A percentile compares a stretch with the other conserved stretches of the same genome.
Conservation (phyloP, 2,329 filamentous ascomycete genomes). For the Phialocephala sp. region DNA sequence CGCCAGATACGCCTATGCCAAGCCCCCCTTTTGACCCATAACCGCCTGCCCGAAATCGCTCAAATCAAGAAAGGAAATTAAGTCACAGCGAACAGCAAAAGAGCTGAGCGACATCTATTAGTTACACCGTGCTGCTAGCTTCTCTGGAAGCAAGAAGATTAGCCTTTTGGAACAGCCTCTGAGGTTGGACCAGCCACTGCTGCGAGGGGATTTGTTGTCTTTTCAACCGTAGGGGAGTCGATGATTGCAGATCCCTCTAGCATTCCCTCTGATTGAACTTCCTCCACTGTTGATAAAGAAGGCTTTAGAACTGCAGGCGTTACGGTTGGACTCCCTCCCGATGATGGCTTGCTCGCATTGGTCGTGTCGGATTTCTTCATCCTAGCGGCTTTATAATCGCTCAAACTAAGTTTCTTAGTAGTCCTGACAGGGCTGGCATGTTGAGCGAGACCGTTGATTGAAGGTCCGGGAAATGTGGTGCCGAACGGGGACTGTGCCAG, state of each 20-base stretch:
- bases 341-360: constrained; percentile 29
- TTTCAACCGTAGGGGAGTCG: constrained; percentile 45
- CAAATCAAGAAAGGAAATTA: constrained; percentile 33
- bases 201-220: constrained; percentile 35
- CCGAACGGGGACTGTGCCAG: constrained; percentile 58
- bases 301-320: constrained; percentile 47
- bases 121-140: constrained; percentile 45
- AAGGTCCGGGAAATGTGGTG: constrained; percentile 35
- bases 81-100: constrained; percentile 28
- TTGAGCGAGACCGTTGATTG: constrained; percentile 2
- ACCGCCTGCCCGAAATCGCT: constrained; percentile 31
- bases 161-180: constrained; percentile 25
- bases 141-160: constrained; percentile 27
- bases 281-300: constrained; percentile 46
- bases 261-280: constrained; percentile 46
- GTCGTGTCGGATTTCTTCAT: constrained; percentile 43
- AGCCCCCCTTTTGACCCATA: constrained; percentile 35
- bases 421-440: constrained; percentile 59
- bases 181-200: constrained; percentile 20
- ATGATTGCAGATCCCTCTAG: constrained; percentile 43
- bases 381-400: constrained; percentile 65
- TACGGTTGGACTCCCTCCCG: constrained; percentile 42
- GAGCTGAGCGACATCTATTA: constrained; percentile 40
- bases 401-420: constrained; percentile 68
- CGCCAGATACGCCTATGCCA: constrained; percentile 33